These are phyloP conservation scores for Leucogyrophana mollusca DNA, from an alignment of 768 basidiomycete species.

Conservation along the genomic window DNA sequence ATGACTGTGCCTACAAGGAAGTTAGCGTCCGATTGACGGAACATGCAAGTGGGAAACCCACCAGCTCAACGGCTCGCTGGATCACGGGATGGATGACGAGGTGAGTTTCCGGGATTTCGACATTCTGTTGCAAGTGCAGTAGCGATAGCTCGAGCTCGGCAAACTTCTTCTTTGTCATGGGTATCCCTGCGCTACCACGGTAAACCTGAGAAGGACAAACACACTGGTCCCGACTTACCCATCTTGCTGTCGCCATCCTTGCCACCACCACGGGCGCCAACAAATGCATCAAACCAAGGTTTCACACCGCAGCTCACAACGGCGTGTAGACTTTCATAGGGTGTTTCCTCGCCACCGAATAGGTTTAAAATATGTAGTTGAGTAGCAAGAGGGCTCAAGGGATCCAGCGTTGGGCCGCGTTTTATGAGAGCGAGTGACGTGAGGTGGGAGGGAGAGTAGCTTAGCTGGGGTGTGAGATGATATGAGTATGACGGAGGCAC, in stretches of 20 bases:
- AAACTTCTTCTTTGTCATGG: constrained; percentile 99
- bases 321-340: constrained; percentile 94
- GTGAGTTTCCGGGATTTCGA: constrained; percentile 97
- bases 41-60: constrained; percentile 4
- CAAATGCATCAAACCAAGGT: constrained; percentile 98
- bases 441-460: constrained; percentile 76
- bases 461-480: constrained; percentile 66
- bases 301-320: constrained; percentile 95
- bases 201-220: constrained; percentile 5
- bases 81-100: constrained; percentile 90
- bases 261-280: constrained; percentile 73
- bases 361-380: constrained; percentile 94
- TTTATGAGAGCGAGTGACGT: constrained; percentile 96
- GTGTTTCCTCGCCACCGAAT: constrained; percentile 84
- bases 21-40: background rate
- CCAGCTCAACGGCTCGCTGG: constrained; percentile 81
- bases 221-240: constrained; percentile 43
- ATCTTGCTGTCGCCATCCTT: constrained; percentile 83
- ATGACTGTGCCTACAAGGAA: constrained; percentile 41
- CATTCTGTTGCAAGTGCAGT: constrained; percentile 96
- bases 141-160: constrained; percentile 95
- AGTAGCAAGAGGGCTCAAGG: constrained; percentile 70
- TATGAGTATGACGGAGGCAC: constrained; percentile 61
- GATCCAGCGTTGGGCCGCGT: constrained; percentile 79
- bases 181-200: constrained; percentile 57